phyloP scores from a whole-genome alignment of 1,284 basidiomycete genomes.

The Nidula niveotomentosa region DNA sequence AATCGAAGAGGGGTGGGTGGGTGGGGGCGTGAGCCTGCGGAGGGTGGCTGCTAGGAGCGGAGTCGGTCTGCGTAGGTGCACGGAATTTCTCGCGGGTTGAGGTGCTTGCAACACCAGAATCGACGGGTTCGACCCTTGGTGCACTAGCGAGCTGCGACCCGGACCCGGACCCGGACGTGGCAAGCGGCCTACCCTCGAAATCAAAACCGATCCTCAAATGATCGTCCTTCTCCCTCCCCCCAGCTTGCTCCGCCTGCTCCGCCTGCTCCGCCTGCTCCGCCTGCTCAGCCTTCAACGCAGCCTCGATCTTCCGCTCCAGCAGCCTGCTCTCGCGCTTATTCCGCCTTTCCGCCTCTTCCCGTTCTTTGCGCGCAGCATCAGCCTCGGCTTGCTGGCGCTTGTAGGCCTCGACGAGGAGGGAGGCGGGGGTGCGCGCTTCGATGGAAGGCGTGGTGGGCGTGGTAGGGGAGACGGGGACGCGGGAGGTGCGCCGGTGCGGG shows the following conservation, averaged over 20 bases:
- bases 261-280: background rate
- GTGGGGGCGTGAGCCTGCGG: background rate
- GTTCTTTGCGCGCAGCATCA: conserved; percentile 1
- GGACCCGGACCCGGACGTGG: background rate
- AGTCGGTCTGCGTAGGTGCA: background rate
- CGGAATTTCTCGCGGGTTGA: background rate
- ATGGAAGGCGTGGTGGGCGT: background rate
- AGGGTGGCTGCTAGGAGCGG: background rate
- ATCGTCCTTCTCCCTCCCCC: background rate
- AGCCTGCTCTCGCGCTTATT: background rate
- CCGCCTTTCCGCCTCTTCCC: conserved; percentile 2
- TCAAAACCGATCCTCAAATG: background rate
- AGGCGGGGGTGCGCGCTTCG: conserved; percentile 48
- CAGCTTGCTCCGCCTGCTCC: background rate
- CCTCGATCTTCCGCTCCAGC: background rate
- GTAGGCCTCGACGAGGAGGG: conserved; percentile 56
- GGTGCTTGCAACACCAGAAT: background rate
- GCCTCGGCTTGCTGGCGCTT: conserved; percentile 42
- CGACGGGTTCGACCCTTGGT: background rate
- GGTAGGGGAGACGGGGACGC: background rate
- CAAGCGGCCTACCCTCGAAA: background rate
- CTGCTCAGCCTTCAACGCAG: background rate
- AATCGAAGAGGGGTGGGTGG: background rate
- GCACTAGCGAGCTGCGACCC: background rate
- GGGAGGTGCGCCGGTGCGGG: background rate